Base-by-base conservation (phyloP, 192 early-diverging fungal species). In the Piromyces finnis region DNA sequence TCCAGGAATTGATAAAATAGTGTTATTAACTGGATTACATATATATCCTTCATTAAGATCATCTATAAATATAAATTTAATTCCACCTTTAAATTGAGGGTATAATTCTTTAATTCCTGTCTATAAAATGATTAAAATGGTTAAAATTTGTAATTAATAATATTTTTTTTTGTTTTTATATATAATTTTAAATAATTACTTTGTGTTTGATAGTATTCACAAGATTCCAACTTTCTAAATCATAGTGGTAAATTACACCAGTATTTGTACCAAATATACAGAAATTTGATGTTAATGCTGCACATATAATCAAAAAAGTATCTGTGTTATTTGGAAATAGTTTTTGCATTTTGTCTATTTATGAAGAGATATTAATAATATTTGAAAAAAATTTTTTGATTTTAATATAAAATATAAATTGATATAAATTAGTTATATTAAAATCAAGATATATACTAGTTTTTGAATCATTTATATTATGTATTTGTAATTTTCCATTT, bases 141-240 rank as follows among this genome's bases (percentile, higher is more conserved):
- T n/a, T n/a, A n/a, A n/a, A n/a, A n/a, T n/a, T n/a, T n/a, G n/a
- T n/a, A n/a, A n/a, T n/a, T n/a, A n/a, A n/a, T n/a, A n/a, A n/a
- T n/a, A n/a, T n/a, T n/a, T n/a, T n/a, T n/a, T n/a, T n/a, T 32
- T 32, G 9, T 6, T 32, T 32, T 26, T 14, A 79, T 15, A 29
- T 37, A 30, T 30, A n/a, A 17, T 22, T 5, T 29, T 18, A 35
- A 22, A n/a, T 4, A 51, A 77, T 80, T 78, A 89, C 87, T 82
- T 83, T 80, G 79, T 89, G 87, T 78, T 82, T 85, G 29, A 80
- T 79, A 77, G 86, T 83, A 77, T 83, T 87, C 3, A 89, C 86
- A 59, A 86, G 36, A 29, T 79, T 78, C 86, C 85, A 85, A n/a
- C 84, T 84, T 41, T 89, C 88, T 11, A 84, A 22, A 27, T 79